Base-by-base conservation (phyloP, 139 green algal genomes). In the Tetraselmis striata region DNA sequence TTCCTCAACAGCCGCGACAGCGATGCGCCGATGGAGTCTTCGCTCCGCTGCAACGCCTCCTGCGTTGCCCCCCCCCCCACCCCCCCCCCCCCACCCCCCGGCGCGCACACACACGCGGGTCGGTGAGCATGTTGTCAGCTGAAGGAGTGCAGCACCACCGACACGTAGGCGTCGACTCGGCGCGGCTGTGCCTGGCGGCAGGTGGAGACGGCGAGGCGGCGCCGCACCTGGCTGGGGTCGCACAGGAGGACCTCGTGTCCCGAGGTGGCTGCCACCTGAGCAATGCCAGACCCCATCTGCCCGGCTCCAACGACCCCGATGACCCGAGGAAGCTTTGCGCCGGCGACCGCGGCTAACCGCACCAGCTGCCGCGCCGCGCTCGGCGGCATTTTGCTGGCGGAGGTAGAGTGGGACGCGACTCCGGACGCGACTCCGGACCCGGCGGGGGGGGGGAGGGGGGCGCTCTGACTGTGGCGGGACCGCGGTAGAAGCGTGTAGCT, bases 221-320 rank as follows among this genome's bases (percentile, higher is more conserved):
- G 27, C 45, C 78, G 27, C 2, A 91, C 84, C 1, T 79, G 24
- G 28, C 29, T 80, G 1, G 79, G 76, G 80, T 95, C 92, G 1
- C 82, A 45, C n/a, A 93, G 67, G 0, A 89, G 2, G 1, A 91
- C 87, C 26, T 83, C 31, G 1, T 95, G n/a, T 2, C 86, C 87
- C 1, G 82, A 59, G 1, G 76, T 81, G 1, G 90, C 91, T n/a
- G 85, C 82, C 1, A 93, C 80, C 30, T 95, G 90, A 0, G 92
- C 91, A 31, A 95, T 96, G 76, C 90, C 90, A 2, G 67, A 80
- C 2, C 93, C 93, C 93, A 96, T 96, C 84, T 96, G 93, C 0
- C 93, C 93, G 0, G 84, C 86, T 24, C 93, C 93, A 0, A 96
- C 84, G 2, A 96, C 87, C 0, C 89, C 92, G 0, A 95, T 45